phyloP scores from a whole-genome alignment of 1,284 basidiomycete species.

The Tetrapyrgos nigripes region DNA sequence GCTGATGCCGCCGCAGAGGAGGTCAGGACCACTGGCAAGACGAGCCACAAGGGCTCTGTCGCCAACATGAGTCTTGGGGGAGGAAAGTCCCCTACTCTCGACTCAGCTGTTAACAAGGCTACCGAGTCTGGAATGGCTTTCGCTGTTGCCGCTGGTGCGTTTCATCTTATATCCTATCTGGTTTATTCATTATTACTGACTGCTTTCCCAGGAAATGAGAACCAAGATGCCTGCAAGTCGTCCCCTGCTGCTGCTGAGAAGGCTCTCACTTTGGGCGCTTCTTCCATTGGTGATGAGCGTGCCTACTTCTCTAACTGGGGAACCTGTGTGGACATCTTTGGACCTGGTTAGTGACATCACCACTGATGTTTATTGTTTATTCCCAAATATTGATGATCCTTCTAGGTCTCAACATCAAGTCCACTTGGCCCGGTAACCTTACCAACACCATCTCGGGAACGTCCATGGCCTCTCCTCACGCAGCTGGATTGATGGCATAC shows the following conservation, averaged over 20 bases:
- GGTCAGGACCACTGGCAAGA: slow-evolving; percentile 67
- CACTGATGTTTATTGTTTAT: not conserved
- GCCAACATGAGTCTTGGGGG: slow-evolving; percentile 99
- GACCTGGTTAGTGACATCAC: slow-evolving; percentile 61
- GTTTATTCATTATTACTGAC: slow-evolving; percentile 8
- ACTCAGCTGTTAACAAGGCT: slow-evolving; percentile 87
- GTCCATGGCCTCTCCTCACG: slow-evolving; percentile 75
- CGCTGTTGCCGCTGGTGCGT: slow-evolving; percentile 89
- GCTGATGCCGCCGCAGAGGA: slow-evolving; percentile 68
- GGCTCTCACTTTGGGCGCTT: slow-evolving; percentile 89
- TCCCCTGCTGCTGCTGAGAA: slow-evolving; percentile 81
- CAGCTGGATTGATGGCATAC: slow-evolving; percentile 83
- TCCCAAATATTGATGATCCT: slow-evolving; percentile 14
- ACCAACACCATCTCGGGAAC: slow-evolving; percentile 78
- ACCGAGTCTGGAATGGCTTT: slow-evolving; percentile 91
- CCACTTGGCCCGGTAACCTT: slow-evolving; percentile 75
- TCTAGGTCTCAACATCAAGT: slow-evolving; percentile 76
- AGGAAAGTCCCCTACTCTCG: slow-evolving; percentile 89
- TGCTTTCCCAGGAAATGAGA: slow-evolving; percentile 58
- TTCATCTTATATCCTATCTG: not conserved
- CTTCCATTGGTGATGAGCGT: slow-evolving; percentile 80
- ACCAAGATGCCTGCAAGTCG: slow-evolving; percentile 80
- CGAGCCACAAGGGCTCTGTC: slow-evolving; percentile 92
- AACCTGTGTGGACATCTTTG: slow-evolving; percentile 84
- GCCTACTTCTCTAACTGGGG: slow-evolving; percentile 91